Evolutionary conservation across 2,329 filamentous ascomycete genomes (phyloP).

Genomic region (Fusarium nygamai): DNA sequence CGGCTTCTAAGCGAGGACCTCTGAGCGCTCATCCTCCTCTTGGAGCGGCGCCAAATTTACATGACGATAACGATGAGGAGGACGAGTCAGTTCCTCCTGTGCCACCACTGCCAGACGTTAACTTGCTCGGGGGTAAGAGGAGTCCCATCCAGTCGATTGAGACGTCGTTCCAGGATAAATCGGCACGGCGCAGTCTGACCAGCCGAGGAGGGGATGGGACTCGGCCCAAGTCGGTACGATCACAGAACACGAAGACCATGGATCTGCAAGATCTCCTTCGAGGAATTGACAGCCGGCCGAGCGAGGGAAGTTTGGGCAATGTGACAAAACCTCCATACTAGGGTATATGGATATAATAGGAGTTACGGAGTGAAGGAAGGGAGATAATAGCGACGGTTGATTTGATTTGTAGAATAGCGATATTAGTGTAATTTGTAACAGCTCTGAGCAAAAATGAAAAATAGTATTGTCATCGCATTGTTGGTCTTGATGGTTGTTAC

Average conservation of each 20-base stretch:
- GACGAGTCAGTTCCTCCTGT: conserved; percentile 63
- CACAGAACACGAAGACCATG: conserved; percentile 49
- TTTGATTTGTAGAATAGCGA: conserved; percentile 30
- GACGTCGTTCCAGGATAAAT: conserved; percentile 51
- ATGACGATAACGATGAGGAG: conserved; percentile 46
- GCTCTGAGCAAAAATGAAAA: conserved; percentile 22
- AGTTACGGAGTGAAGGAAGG: conserved; percentile 8
- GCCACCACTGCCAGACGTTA: conserved; percentile 61
- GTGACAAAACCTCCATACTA: conserved; percentile 62
- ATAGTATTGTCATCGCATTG: neutral
- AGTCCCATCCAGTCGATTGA: conserved; percentile 41
- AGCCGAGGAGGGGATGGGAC: conserved; percentile 56
- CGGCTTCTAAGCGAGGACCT: conserved; percentile 53
- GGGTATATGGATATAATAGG: conserved; percentile 20
- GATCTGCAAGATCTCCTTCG: conserved; percentile 61
- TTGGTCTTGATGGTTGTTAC: neutral
- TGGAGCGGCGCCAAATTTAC: conserved; percentile 42
- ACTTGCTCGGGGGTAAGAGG: conserved; percentile 44
- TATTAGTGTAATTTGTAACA: conserved; percentile 25
- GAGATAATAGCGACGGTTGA: conserved; percentile 31
- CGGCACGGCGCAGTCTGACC: conserved; percentile 50
- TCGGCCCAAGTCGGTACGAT: conserved; percentile 47
- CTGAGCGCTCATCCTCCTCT: conserved; percentile 56
- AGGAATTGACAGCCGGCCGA: conserved; percentile 60
- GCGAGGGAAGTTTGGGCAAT: conserved; percentile 57